phyloP scores from a whole-genome alignment of 2,329 filamentous ascomycete genomes.

The Fusarium torulosum region DNA sequence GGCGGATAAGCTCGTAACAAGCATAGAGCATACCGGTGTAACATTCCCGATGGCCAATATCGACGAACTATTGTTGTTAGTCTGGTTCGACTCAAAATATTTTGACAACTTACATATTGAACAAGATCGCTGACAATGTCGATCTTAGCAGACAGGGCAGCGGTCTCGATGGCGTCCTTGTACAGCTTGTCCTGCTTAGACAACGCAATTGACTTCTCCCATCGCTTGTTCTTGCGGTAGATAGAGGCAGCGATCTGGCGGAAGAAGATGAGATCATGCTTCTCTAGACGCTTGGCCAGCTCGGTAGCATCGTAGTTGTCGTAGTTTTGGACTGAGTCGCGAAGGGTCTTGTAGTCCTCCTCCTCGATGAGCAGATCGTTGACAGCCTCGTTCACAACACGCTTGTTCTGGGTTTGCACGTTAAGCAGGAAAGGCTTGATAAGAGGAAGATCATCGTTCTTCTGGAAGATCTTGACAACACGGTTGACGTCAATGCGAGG shows the following conservation, averaged over 20 bases:
- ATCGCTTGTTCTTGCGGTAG: conserved; percentile 99
- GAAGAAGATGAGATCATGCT: conserved; percentile 99
- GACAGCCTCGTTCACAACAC: conserved; percentile 96
- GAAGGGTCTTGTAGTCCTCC: conserved; percentile 98
- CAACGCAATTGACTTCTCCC: conserved; percentile 98
- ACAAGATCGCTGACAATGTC: conserved; percentile 96
- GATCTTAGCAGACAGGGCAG: conserved; percentile 88
- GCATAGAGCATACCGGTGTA: conserved; percentile 99
- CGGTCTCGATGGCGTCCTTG: conserved; percentile 99
- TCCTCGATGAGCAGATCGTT: conserved; percentile 98
- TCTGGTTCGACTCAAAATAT: conserved; percentile 5
- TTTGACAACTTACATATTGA: conserved; percentile 85
- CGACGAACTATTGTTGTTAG: conserved; percentile 82
- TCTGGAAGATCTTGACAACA: conserved; percentile 99
- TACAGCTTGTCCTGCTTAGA: conserved; percentile 99
- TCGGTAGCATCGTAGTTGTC: conserved; percentile 99
- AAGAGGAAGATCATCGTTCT: conserved; percentile 96
- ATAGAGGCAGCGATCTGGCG: conserved; percentile 97
- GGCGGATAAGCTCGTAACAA: conserved; percentile 96
- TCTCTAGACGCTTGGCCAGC: conserved; percentile 91
- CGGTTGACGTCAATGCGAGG: conserved; percentile 96
- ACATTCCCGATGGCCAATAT: conserved; percentile 98
- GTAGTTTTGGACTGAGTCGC: conserved; percentile 97
- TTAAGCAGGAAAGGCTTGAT: conserved; percentile 99
- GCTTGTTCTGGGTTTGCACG: conserved; percentile 97